Conservation (phyloP, 1,139 yeast species). For the Martiniozyma asiatica region DNA sequence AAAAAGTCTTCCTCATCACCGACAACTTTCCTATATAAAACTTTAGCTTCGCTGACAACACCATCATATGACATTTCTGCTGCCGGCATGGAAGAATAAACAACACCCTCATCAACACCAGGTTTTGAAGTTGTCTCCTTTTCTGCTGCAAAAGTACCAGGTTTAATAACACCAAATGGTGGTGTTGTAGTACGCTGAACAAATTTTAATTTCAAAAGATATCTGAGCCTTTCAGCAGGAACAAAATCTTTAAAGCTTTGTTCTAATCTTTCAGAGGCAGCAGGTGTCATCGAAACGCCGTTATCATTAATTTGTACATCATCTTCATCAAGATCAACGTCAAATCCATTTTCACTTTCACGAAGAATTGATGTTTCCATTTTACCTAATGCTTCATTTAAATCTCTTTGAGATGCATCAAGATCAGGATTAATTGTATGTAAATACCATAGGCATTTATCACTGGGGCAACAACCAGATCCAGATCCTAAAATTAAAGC, state of each 20-base stretch:
- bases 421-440: slow-evolving; percentile 65
- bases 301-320: slow-evolving; percentile 47
- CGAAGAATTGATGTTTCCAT: slow-evolving; percentile 72
- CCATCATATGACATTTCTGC: slow-evolving; percentile 88
- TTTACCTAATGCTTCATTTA: slow-evolving; percentile 69
- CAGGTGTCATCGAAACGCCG: slow-evolving; percentile 6
- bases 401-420: slow-evolving; percentile 55
- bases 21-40: slow-evolving; percentile 62
- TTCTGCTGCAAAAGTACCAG: slow-evolving; percentile 25
- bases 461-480: slow-evolving; percentile 80
- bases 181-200: slow-evolving; percentile 59
- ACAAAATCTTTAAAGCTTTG: slow-evolving; percentile 74
- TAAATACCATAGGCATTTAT: slow-evolving; percentile 83
- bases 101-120: slow-evolving; percentile 31
- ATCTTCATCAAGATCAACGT: slow-evolving; percentile 36
- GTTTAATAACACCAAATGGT: slow-evolving; percentile 33
- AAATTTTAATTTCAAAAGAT: slow-evolving; percentile 67
- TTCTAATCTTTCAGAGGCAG: slow-evolving; percentile 64
- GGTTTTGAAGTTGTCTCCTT: slow-evolving; percentile 13
- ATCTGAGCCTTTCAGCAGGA: slow-evolving; percentile 68
- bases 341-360: slow-evolving; percentile 54
- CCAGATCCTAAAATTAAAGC: slow-evolving; percentile 83
- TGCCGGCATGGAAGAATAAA: slow-evolving; percentile 66
- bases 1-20: slow-evolving; percentile 94
- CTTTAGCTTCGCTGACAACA: slow-evolving; percentile 67